These are phyloP conservation scores for Trematosphaeria pertusa DNA, from an alignment of 2,329 filamentous ascomycete species.

Conservation along the genomic window DNA sequence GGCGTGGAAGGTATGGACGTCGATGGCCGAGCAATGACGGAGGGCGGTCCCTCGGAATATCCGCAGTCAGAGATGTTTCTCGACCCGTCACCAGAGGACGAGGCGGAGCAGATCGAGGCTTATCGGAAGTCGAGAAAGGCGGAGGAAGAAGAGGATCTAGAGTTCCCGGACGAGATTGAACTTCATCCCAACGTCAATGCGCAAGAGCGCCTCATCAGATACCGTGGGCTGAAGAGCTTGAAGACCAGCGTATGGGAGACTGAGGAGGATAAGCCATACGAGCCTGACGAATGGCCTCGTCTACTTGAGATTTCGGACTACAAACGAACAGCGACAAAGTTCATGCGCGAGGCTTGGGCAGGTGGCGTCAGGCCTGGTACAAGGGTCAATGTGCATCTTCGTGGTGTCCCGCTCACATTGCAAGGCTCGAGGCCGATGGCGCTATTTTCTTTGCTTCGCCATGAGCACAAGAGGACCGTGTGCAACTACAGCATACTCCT, in stretches of 20 bases:
- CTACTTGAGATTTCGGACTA: conserved; percentile 90
- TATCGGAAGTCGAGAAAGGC: conserved; percentile 80
- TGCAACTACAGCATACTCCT: conserved; percentile 87
- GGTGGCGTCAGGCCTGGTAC: conserved; percentile 87
- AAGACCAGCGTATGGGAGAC: conserved; percentile 88
- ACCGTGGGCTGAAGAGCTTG: conserved; percentile 90
- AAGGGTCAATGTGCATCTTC: conserved; percentile 79
- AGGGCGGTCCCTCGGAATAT: conserved; percentile 85
- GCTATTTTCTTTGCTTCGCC: conserved; percentile 85
- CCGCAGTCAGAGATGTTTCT: conserved; percentile 92
- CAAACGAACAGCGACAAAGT: conserved; percentile 78
- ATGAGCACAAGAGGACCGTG: conserved; percentile 93
- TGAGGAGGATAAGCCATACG: conserved; percentile 82
- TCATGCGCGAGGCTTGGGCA: conserved; percentile 81
- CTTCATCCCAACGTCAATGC: conserved; percentile 86
- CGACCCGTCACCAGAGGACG: conserved; percentile 79
- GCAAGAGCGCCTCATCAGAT: conserved; percentile 82
- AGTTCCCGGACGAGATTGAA: conserved; percentile 98
- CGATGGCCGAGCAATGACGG: conserved; percentile 68
- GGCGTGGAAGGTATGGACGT: conserved; percentile 71
- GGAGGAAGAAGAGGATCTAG: conserved; percentile 87
- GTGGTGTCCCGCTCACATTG: conserved; percentile 62
- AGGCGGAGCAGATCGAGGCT: conserved; percentile 79
- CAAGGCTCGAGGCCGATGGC: conserved; percentile 69
- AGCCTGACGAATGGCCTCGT: conserved; percentile 89